Evolutionary conservation across 768 basidiomycete species (phyloP).

Genomic region (Pulveroboletus sp.): DNA sequence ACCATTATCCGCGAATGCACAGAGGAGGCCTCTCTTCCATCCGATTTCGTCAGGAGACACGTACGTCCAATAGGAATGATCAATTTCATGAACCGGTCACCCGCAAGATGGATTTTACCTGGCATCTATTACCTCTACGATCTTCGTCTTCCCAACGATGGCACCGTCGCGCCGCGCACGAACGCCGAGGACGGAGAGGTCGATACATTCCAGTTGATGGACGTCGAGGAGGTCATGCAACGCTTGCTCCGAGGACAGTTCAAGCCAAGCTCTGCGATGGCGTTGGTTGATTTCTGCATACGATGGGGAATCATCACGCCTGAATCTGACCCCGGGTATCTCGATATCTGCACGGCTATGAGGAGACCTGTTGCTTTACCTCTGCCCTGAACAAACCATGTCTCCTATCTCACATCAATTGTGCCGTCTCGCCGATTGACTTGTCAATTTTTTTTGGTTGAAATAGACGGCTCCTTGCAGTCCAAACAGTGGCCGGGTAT

Average conservation of each 20-base stretch:
- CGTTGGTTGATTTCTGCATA: conserved; percentile 39
- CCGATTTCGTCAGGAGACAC: conserved; percentile 31
- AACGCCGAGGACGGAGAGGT: conserved; percentile 41
- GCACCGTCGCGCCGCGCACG: conserved; percentile 29
- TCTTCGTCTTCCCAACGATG: conserved; percentile 35
- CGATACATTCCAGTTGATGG: conserved; percentile 38
- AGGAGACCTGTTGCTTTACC: conserved; percentile 17
- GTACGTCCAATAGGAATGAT: conserved; percentile 35
- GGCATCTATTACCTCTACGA: conserved; percentile 44
- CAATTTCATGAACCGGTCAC: conserved; percentile 40
- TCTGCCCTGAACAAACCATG: conserved; percentile 10
- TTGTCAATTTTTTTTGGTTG: not conserved
- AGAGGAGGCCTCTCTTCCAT: conserved; percentile 41
- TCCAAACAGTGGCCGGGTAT: too few relatives aligned
- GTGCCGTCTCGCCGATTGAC: not conserved
- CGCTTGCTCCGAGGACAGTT: conserved; percentile 33
- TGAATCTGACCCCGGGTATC: conserved; percentile 21
- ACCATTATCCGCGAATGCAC: conserved; percentile 40
- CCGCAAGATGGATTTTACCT: conserved; percentile 40
- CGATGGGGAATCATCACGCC: conserved; percentile 31
- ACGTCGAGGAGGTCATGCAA: conserved; percentile 29
- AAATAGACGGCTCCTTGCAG: not conserved
- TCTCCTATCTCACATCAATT: not conserved
- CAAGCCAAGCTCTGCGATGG: conserved; percentile 42
- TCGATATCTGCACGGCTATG: conserved; percentile 24